Base-by-base conservation (phyloP, 345 rosid genomes). In the Populus nigra region DNA sequence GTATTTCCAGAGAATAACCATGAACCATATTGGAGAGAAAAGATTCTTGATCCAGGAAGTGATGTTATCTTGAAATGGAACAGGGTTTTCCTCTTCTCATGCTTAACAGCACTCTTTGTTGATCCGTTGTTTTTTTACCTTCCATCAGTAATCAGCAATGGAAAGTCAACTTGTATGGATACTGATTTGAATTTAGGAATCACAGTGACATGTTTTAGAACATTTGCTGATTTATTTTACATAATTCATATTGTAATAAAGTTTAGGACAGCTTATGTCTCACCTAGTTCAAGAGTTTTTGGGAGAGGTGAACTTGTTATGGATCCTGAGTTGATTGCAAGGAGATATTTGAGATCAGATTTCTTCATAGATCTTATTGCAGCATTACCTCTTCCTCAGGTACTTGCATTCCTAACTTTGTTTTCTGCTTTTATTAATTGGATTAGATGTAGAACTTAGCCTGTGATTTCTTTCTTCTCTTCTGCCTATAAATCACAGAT, bases 371-470 rank as follows among this genome's bases (percentile, higher is more conserved):
- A 93, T 84, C 86, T 95, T 57, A 73, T 90, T 7, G 91, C 93
- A 35, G 83, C 91, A 20, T 83, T 93, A 72, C 98, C 96, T 75
- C 98, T 93, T 84, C 98, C 92, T 18, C 98, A 91, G 96, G 98
- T 86, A 77, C 62, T 31, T 8, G 45, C 15, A 20, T 5, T 18
- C n/a, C 55, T 38, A 18, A 8, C 12, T 47, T 61, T 61, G n/a
- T 71, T 77, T 16, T 69, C 18, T 22, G 63, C 27, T 57, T 57
- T 57, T 57, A 12, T n/a, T 57, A 8, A 55, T 55, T 55, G 8
- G 61, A 55, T 55, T 55, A 20, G 61, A 55, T 55, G 61, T n/a
- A 57, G 15, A 8, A n/a, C 4, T n/a, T 57, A 8, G 27, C 15
- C 27, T 57, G 63, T 59, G 29, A 59, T 59, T n/a, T 59, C 29